A percentile compares a stretch with the other conserved stretches of the same genome.
phyloP scores from a whole-genome alignment of 192 early-diverging fungal genomes.

The Backusella macrospora region DNA sequence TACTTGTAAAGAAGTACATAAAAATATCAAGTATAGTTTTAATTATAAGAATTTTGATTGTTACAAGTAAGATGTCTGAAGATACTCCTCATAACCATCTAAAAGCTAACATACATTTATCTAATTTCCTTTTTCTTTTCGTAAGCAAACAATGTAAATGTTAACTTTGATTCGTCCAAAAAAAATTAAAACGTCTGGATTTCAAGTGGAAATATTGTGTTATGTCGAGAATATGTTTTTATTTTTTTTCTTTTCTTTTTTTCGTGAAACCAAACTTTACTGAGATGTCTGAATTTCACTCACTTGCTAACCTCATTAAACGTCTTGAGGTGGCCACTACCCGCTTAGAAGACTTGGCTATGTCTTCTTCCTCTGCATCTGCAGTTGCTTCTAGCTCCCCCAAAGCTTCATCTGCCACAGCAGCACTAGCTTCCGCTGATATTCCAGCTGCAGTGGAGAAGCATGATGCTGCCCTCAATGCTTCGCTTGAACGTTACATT shows the following conservation, averaged over 20 bases:
- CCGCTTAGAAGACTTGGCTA: slow-evolving; percentile 85
- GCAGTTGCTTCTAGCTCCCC: slow-evolving; percentile 42
- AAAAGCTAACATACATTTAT: too few relatives aligned
- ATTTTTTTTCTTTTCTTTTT: not conserved
- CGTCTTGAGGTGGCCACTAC: slow-evolving; percentile 91
- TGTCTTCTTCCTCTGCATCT: slow-evolving; percentile 52
- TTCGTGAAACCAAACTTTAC: slow-evolving; percentile 14
- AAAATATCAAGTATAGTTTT: too few relatives aligned
- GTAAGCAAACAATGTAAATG: too few relatives aligned
- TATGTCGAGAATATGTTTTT: not conserved
- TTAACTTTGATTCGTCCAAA: too few relatives aligned
- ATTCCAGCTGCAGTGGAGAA: slow-evolving; percentile 54
- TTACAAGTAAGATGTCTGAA: too few relatives aligned
- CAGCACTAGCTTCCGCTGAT: slow-evolving; percentile 31
- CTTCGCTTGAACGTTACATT: slow-evolving; percentile 48
- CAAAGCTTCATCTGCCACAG: slow-evolving; percentile 41
- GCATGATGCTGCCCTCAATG: slow-evolving; percentile 54
- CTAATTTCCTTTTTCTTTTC: too few relatives aligned
- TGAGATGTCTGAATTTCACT: slow-evolving; percentile 57
- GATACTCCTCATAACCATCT: too few relatives aligned
- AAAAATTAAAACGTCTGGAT: too few relatives aligned
- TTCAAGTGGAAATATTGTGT: too few relatives aligned
- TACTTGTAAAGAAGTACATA: too few relatives aligned
- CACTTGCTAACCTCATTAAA: slow-evolving; percentile 77
- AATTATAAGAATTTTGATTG: too few relatives aligned